Base-by-base conservation (phyloP, 2,329 filamentous ascomycete genomes). In the Talaromyces sp. region DNA sequence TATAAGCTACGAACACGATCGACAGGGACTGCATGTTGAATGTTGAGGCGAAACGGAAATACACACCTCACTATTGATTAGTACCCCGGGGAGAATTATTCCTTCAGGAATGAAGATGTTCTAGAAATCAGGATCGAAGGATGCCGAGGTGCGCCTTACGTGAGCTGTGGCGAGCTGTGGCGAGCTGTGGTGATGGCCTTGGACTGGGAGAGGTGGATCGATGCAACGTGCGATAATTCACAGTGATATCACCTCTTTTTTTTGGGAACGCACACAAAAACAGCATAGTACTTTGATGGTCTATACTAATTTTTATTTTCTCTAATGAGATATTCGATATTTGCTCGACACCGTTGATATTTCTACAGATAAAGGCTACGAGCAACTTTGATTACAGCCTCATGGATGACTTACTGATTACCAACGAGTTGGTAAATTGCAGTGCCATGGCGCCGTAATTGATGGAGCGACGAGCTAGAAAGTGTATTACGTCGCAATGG, bases 21-120 rank as follows among this genome's bases (percentile, higher is more conserved):
- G 54, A 56, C 54, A 56, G 36, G 54, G 12, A 56, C 36, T 40
- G 54, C 33, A 23, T 55, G 52, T 18, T 55, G 44, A 47, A 23
- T 55, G 52, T 18, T 55, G 44, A 47, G 44, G 44, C 23, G 36
- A 47, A 9, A 27, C 9, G 10, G 10, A 23, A 23, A 23, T 23
- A 23, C 23, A 23, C 23, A 23, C 23, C 23, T 23, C 23, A 23
- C 23, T 23, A 23, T 23, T 23, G 23, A 23, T 23, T 23, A 23
- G 23, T 23, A 23, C 23, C 23, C 2, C 23, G 23, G 1, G 23
- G 23, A 23, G 23, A 23, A 23, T 23, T 40, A 40, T 31, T 55
- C 52, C 44, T 51, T 51, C 18, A 51, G 44, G 44, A 28, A 27
- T 51, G 12, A 51, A 27, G 12, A 5, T n/a, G 16, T 36, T 36